These are phyloP conservation scores for Osmanthus fragrans DNA, from an alignment of 257 asterid genomes.

Conservation along the genomic window DNA sequence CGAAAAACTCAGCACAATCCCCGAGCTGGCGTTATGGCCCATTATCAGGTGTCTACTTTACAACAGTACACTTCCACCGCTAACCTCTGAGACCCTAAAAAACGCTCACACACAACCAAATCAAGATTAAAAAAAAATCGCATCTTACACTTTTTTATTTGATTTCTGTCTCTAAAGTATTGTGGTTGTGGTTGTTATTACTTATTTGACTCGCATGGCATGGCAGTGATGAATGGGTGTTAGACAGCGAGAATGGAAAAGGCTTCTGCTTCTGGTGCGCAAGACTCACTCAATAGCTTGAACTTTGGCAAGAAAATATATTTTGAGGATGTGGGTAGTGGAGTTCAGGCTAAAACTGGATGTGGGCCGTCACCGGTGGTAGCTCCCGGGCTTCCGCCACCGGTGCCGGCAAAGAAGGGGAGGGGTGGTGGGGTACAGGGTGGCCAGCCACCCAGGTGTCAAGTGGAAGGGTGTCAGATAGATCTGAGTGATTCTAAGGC, in stretches of 20 bases:
- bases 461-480: constrained; percentile 86
- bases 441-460: constrained; percentile 84
- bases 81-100: not conserved
- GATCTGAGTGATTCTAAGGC: constrained; percentile 96
- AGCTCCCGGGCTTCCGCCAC: constrained; percentile 25
- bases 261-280: constrained; percentile 46
- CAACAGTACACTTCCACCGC: constrained; percentile 7
- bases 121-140: constrained; percentile 1
- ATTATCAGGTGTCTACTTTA: constrained; percentile 47
- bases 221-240: constrained; percentile 51
- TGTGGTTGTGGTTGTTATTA: constrained; percentile 20
- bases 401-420: constrained; percentile 65
- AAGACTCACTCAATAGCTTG: constrained; percentile 59
- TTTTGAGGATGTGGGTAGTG: constrained; percentile 59
- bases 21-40: constrained; percentile 54
- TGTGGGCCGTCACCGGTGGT: constrained; percentile 33
- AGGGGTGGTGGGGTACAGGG: constrained; percentile 48
- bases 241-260: constrained; percentile 67
- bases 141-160: not conserved
- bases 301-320: constrained; percentile 82
- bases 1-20: not conserved
- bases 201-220: constrained; percentile 19
- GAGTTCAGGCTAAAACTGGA: constrained; percentile 27
- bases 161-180: not conserved
- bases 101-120: constrained; percentile 16